Evolutionary conservation across 148 eudicot genomes (phyloP).

Genomic region (Selenicereus undatus): DNA sequence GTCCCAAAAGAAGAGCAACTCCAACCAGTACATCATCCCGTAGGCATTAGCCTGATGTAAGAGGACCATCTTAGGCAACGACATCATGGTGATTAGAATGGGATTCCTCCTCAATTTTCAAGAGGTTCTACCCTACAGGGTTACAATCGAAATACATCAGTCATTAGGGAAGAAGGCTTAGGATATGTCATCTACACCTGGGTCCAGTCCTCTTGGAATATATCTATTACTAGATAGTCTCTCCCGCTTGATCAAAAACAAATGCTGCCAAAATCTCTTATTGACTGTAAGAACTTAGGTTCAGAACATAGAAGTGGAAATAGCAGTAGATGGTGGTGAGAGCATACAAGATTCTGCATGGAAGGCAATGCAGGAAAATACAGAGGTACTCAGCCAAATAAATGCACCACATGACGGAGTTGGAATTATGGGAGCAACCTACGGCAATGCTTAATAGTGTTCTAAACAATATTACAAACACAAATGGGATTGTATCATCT

Average conservation of each 20-base stretch:
- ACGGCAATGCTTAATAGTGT: too few species aligned
- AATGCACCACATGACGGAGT: background rate
- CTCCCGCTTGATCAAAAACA: background rate
- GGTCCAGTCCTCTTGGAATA: too few species aligned
- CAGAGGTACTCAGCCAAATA: background rate
- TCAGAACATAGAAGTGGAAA: background rate
- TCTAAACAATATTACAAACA: background rate
- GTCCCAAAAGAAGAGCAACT: too few species aligned
- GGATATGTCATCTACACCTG: background rate
- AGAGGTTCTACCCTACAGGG: background rate
- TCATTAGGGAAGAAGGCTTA: background rate
- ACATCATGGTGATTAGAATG: too few species aligned
- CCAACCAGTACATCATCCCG: background rate
- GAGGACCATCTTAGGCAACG: too few species aligned
- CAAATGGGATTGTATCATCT: background rate
- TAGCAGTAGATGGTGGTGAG: background rate
- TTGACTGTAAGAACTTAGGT: too few species aligned
- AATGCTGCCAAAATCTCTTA: background rate
- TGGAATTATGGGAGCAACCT: too few species aligned
- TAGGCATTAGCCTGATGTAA: background rate
- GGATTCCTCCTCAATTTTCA: background rate
- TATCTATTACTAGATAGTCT: background rate
- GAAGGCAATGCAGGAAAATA: background rate
- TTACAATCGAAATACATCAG: background rate
- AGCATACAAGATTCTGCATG: background rate